Conservation (phyloP, 169 alveolate genomes). For the Plasmodium fragile region DNA sequence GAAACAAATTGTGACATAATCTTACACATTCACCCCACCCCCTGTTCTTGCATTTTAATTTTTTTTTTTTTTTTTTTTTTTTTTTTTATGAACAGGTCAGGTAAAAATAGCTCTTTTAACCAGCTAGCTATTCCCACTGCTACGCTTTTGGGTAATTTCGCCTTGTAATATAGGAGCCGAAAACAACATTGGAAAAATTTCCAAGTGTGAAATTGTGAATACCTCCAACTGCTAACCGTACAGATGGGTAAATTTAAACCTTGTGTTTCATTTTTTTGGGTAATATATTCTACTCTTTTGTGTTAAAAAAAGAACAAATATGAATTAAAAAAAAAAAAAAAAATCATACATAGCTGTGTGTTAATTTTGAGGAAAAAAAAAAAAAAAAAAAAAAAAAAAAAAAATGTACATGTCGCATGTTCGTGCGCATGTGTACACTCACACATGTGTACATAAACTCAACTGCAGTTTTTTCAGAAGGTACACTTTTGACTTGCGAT, state of each 20-base stretch:
- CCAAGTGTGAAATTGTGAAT: not conserved
- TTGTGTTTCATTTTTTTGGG: slow-evolving; percentile 9
- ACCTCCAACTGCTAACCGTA: not conserved
- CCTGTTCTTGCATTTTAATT: not conserved
- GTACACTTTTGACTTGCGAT: not conserved
- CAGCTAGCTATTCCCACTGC: too few relatives aligned
- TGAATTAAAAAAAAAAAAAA: not conserved
- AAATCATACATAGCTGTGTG: not conserved
- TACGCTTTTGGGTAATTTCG: not conserved
- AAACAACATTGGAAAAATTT: slow-evolving; percentile 13
- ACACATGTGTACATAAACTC: not conserved
- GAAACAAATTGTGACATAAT: not conserved
- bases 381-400: not conserved
- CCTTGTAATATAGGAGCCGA: slow-evolving; percentile 1
- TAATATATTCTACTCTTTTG: not conserved
- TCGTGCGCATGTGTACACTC: not conserved
- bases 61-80: not conserved
- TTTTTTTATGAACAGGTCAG: too few relatives aligned
- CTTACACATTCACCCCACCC: not conserved
- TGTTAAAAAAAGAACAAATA: not conserved
- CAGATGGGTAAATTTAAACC: not conserved
- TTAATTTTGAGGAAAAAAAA: not conserved
- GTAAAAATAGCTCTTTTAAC: too few relatives aligned
- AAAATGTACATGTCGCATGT: not conserved
- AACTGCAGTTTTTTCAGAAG: not conserved